Conservation (phyloP, 2,329 filamentous ascomycete genomes). For the Botrytis deweyae region DNA sequence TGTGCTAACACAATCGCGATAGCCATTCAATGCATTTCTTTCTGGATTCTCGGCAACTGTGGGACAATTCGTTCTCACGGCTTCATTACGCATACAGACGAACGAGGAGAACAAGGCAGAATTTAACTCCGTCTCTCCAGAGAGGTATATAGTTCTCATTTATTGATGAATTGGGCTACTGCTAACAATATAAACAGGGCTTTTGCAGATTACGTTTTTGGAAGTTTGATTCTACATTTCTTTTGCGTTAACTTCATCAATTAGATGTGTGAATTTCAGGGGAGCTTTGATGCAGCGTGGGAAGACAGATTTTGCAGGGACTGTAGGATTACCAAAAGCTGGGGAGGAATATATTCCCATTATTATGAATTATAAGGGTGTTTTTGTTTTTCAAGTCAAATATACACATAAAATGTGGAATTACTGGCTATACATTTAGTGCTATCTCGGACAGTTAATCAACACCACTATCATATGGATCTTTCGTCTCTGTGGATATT, state of each 20-base stretch:
- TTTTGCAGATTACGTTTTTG: slow-evolving; percentile 94
- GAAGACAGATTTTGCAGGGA: slow-evolving; percentile 13
- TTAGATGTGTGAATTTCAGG: slow-evolving; percentile 48
- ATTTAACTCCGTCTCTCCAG: slow-evolving; percentile 73
- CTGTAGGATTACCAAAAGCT: slow-evolving; percentile 25
- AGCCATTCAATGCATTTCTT: slow-evolving; percentile 99
- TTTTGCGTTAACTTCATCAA: slow-evolving; percentile 99
- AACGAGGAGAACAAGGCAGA: slow-evolving; percentile 77
- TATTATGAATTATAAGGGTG: slow-evolving; percentile 8
- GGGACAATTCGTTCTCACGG: slow-evolving; percentile 94
- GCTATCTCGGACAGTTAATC: slow-evolving; percentile 30
- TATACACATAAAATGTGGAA: neutral
- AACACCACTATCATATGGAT: slow-evolving; percentile 35
- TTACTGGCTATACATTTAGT: slow-evolving; percentile 14
- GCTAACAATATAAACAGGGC: slow-evolving; percentile 56
- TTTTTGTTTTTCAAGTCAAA: neutral
- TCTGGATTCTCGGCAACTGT: slow-evolving; percentile 93
- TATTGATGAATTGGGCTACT: neutral
- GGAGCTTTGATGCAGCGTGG: slow-evolving; percentile 8
- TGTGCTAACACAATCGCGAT: slow-evolving; percentile 17
- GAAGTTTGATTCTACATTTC: slow-evolving; percentile 93
- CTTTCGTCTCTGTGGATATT: slow-evolving; percentile 30
- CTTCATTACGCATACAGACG: slow-evolving; percentile 85
- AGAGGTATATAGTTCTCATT: slow-evolving; percentile 57
- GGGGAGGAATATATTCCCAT: slow-evolving; percentile 14